phyloP scores from a whole-genome alignment of 441 rosid species.

The Omphalea diandra region DNA sequence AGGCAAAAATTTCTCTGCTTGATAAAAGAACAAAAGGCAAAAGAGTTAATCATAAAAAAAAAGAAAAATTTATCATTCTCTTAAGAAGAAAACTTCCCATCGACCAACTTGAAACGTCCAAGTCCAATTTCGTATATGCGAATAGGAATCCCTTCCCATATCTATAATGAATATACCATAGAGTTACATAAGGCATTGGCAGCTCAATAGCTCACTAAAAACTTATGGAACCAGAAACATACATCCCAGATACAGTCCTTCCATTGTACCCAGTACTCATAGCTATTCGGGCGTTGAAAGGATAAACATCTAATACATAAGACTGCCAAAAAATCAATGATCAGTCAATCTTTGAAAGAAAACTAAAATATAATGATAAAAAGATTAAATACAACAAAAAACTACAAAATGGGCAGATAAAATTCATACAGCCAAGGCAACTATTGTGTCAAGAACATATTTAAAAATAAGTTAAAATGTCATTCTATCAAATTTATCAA shows the following conservation, averaged over 20 bases:
- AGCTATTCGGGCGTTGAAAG: slow-evolving; percentile 96
- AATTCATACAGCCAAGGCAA: neutral
- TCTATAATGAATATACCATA: slow-evolving; percentile 46
- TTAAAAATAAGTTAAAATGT: slow-evolving; percentile 3
- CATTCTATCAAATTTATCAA: neutral
- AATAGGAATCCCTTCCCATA: slow-evolving; percentile 98
- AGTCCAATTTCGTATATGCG: slow-evolving; percentile 82
- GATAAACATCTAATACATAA: slow-evolving; percentile 99
- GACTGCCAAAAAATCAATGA: slow-evolving; percentile 63
- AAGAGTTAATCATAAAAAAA: slow-evolving; percentile 15
- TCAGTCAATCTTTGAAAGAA: slow-evolving; percentile 26
- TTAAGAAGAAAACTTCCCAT: slow-evolving; percentile 99
- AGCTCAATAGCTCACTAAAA: slow-evolving; percentile 8
- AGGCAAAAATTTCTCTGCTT: neutral
- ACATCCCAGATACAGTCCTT: slow-evolving; percentile 97
- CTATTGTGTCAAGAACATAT: slow-evolving; percentile 2
- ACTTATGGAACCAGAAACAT: slow-evolving; percentile 41
- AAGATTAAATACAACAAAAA: slow-evolving; percentile 2
- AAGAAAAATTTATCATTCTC: no score
- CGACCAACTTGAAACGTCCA: slow-evolving; percentile 88
- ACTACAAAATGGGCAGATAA: neutral
- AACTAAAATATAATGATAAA: slow-evolving; percentile 8
- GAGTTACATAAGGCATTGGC: slow-evolving; percentile 27
- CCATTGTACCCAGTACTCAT: slow-evolving; percentile 99
- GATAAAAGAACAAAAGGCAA: slow-evolving; percentile 16